phyloP scores from a whole-genome alignment of 2,329 filamentous ascomycete genomes.

The Monosporascus cannonballus region DNA sequence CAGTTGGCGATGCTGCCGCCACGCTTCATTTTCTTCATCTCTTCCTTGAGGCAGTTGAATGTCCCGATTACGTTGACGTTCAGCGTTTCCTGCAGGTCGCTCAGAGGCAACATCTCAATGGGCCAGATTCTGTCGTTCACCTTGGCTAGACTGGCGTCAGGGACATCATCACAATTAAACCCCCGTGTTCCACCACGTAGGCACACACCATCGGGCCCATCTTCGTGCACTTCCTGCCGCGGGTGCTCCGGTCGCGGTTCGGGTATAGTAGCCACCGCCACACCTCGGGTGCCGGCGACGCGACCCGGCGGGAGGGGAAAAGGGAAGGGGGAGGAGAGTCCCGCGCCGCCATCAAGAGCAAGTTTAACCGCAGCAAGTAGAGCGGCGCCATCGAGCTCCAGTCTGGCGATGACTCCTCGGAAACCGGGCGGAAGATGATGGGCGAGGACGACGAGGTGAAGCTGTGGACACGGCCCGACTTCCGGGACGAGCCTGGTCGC shows the following conservation, averaged over 20 bases:
- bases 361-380: neutral
- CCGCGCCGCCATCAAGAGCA: neutral
- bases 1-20: constrained; percentile 39
- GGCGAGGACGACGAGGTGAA: constrained; percentile 37
- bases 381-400: constrained; percentile 1
- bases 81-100: constrained; percentile 35
- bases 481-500: constrained; percentile 54
- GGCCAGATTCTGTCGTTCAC: neutral
- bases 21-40: constrained; percentile 33
- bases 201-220: constrained; percentile 12
- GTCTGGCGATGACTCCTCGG: neutral
- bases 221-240: neutral
- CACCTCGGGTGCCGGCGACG: neutral
- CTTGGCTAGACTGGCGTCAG: neutral
- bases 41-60: constrained; percentile 42
- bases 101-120: constrained; percentile 24
- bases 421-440: constrained; percentile 45
- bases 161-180: neutral
- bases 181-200: neutral
- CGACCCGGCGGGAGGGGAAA: no score
- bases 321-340: neutral
- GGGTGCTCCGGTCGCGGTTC: neutral
- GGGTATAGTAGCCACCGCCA: neutral
- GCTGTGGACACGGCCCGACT: constrained; percentile 39
- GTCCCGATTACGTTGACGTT: constrained; percentile 38